These are phyloP conservation scores for Termitomyces sp. DNA, from an alignment of 768 basidiomycete genomes.

Conservation along the genomic window DNA sequence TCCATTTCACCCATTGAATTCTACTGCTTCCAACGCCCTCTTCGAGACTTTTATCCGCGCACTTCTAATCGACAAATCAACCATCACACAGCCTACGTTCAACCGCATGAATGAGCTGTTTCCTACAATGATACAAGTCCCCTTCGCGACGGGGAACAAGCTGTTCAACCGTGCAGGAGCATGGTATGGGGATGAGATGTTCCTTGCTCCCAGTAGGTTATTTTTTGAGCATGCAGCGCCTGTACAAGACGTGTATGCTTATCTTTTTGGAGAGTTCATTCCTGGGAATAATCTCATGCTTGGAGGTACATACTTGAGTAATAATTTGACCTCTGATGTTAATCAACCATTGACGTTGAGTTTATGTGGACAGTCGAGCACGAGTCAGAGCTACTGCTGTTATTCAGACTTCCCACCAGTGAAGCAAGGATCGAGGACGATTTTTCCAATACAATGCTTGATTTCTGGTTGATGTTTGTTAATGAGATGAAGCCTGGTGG, in stretches of 20 bases:
- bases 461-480: conserved; percentile 53
- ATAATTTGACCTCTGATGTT: background rate
- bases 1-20: conserved; percentile 28
- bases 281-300: conserved; percentile 41
- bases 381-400: conserved; percentile 40
- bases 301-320: conserved; percentile 32
- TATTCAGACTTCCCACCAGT: conserved; percentile 41
- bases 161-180: conserved; percentile 50
- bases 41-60: conserved; percentile 43
- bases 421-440: conserved; percentile 29
- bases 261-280: conserved; percentile 52
- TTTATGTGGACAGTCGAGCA: conserved; percentile 33
- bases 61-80: conserved; percentile 48
- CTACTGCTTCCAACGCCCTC: conserved; percentile 32
- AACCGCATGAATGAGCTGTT: conserved; percentile 32
- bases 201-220: conserved; percentile 40
- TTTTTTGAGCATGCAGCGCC: conserved; percentile 44
- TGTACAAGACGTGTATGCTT: conserved; percentile 43
- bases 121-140: conserved; percentile 33
- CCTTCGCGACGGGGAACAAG: conserved; percentile 54
- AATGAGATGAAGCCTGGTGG: conserved; percentile 51
- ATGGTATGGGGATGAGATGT: conserved; percentile 59
- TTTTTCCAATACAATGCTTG: conserved; percentile 42
- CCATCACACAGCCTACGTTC: conserved; percentile 35
- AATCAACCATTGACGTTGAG: background rate